Base-by-base conservation (phyloP, 108 stramenopile genomes). In the Pseudonitzschia delicatissima region DNA sequence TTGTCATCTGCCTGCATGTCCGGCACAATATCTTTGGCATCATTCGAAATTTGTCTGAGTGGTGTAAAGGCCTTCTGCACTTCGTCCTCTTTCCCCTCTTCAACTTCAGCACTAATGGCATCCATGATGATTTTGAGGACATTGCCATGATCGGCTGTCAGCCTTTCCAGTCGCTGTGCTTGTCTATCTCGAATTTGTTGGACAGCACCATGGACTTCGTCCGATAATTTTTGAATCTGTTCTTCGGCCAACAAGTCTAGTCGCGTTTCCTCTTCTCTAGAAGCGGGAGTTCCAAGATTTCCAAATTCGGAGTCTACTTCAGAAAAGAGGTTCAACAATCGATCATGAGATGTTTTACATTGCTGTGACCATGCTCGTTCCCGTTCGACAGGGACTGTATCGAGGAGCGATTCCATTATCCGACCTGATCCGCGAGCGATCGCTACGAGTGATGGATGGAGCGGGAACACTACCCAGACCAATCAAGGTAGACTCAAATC, bases 361-460 rank as follows among this genome's bases (percentile, higher is more conserved):
- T 88, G 87, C 31, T 63, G 69, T 9, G 85, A 83, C 91, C 91
- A 92, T 34, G 78, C 73, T 52, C 79, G 66, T 64, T 92, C 91
- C 35, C 78, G 76, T 48, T 92, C 91, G 0, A 92, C 80, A n/a
- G 91, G 91, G n/a, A 92, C 91, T 1, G 87, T 85, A 66, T 92
- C 91, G 3, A 92, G 37, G 45, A 92, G 70, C 0, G 86, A 80
- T 70, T 89, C 86, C 86, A 92, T 86, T 13, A 86, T 73, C 48
- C 91, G 72, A 17, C 91, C 91, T 36, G 87, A 83, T 3, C 83
- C 77, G n/a, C 87, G 68, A 13, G 91, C 91, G 47, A 84, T 82
- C 11, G 77, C 61, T 9, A 88, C 81, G 15, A 92, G 63, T 5
- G 87, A 76, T 4, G 86, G 81, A 71, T 92, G 85, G 40, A 92